A percentile compares a stretch with the other conserved stretches of the same genome.
phyloP scores from a whole-genome alignment of 2,329 filamentous ascomycete genomes.

The Fusarium redolens region DNA sequence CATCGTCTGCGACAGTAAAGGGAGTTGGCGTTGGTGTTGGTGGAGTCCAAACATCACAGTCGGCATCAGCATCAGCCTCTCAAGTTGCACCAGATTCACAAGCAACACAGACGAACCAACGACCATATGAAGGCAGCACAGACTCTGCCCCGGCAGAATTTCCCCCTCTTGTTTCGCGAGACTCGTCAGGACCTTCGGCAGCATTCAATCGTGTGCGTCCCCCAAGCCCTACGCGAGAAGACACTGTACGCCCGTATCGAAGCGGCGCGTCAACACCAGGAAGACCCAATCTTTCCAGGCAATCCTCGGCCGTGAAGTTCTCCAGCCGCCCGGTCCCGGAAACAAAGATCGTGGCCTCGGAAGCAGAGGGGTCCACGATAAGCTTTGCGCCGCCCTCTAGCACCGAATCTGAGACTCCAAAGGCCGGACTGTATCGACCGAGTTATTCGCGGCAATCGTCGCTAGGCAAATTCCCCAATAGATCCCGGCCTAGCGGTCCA shows the following conservation, averaged over 20 bases:
- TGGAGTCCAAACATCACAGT: constrained; percentile 10
- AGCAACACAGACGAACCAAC: not conserved
- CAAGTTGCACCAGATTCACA: constrained; percentile 18
- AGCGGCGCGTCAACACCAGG: constrained; percentile 42
- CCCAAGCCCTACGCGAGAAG: constrained; percentile 42
- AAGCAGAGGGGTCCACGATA: constrained; percentile 71
- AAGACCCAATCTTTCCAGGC: constrained; percentile 63
- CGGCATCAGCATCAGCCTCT: constrained; percentile 8
- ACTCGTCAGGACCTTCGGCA: constrained; percentile 9
- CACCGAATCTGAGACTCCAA: constrained; percentile 43
- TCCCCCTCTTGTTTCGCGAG: constrained; percentile 35
- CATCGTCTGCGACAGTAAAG: constrained; percentile 41
- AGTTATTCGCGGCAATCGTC: constrained; percentile 59
- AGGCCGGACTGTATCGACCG: constrained; percentile 49
- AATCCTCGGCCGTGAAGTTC: constrained; percentile 70
- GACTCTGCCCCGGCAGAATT: constrained; percentile 36
- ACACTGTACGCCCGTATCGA: constrained; percentile 33
- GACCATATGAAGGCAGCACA: not conserved
- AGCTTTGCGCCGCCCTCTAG: constrained; percentile 69
- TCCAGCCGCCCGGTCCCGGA: constrained; percentile 79
- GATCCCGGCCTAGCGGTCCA: constrained; percentile 70
- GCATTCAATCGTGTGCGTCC: constrained; percentile 38
- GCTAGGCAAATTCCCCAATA: constrained; percentile 69
- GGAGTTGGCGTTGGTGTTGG: constrained; percentile 19
- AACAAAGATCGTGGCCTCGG: constrained; percentile 68